Evolutionary conservation across 352 stramenopile genomes (phyloP).

Genomic region (Phytophthora nicotianae): DNA sequence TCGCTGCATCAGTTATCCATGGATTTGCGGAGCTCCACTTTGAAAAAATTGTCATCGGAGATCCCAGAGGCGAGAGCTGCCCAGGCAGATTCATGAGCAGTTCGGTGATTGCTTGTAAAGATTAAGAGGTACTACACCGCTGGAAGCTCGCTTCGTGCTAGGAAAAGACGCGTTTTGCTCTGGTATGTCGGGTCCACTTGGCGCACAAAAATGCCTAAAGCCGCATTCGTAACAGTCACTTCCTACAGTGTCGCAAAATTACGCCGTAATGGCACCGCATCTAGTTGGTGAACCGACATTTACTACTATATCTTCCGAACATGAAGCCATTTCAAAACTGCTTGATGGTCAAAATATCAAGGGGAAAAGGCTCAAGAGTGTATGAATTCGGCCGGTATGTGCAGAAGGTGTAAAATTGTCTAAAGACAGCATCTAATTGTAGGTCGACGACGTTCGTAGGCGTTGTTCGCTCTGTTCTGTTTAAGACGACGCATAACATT

Average conservation of each 20-base stretch:
- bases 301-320: too few relatives aligned
- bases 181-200: constrained; percentile 9
- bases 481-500: too few relatives aligned
- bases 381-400: too few relatives aligned
- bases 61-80: not conserved
- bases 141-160: not conserved
- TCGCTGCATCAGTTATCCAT: not conserved
- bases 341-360: too few relatives aligned
- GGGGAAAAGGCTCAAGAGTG: too few relatives aligned
- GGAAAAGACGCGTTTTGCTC: not conserved
- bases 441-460: too few relatives aligned
- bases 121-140: too few relatives aligned
- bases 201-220: constrained; percentile 10
- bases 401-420: too few relatives aligned
- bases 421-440: too few relatives aligned
- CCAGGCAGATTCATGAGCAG: not conserved
- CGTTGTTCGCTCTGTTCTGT: too few relatives aligned
- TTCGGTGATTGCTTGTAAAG: constrained; percentile 1
- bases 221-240: constrained; percentile 21
- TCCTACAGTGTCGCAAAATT: constrained; percentile 4
- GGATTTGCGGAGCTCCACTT: not conserved
- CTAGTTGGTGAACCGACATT: constrained; percentile 1
- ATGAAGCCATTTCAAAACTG: too few relatives aligned
- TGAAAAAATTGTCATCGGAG: not conserved
- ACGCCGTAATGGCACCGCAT: not conserved